Base-by-base conservation (phyloP, 805 yeast species). In the Pichia pseudocactophila region DNA sequence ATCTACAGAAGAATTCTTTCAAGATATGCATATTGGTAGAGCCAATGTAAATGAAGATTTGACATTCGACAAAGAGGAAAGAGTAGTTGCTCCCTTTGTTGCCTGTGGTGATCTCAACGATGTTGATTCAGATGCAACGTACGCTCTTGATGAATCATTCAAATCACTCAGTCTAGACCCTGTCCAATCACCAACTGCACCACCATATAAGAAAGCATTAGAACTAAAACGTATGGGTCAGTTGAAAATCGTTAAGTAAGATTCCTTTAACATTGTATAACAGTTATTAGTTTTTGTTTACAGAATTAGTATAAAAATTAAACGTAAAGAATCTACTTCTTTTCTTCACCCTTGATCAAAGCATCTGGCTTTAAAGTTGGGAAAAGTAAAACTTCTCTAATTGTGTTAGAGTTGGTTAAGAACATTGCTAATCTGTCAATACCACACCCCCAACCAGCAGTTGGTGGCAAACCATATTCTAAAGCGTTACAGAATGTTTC, bases 381-480 rank as follows among this genome's bases (percentile, higher is more conserved):
- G 95, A 90, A 90, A 65, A 92, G 71, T 55, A 90, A 74, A 38
- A 90, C 97, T 73, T 90, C 98, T 80, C 96, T 87, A 61, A 90
- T 90, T 54, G 96, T 85, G 73, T 88, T 84, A 45, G 96, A 85
- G 68, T 92, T 80, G 49, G 97, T 92, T 71, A 92, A 78, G 74
- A 92, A 92, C 98, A 90, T 90, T 61, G 96, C 88, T 61, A 90
- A 65, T 74, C 98, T 83, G 70, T 90, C 98, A 55, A 90, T 89
- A 76, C 98, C 98, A 70, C 95, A 82, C 57, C 98, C 98, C 97
- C 97, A 90, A 55, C 98, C 98, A 66, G 95, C 97, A 56, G 97
- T 92, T 58, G 98, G 98, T 47, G 98, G 98, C 59, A 90, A 76
- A 68, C 97, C 98, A 66, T 87, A 90, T 72, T 90, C 98, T 59